Percentiles rank a stretch among this genome's conserved stretches.
Conservation (phyloP, 176 grass and related monocot species). For the Paspalum notatum region DNA sequence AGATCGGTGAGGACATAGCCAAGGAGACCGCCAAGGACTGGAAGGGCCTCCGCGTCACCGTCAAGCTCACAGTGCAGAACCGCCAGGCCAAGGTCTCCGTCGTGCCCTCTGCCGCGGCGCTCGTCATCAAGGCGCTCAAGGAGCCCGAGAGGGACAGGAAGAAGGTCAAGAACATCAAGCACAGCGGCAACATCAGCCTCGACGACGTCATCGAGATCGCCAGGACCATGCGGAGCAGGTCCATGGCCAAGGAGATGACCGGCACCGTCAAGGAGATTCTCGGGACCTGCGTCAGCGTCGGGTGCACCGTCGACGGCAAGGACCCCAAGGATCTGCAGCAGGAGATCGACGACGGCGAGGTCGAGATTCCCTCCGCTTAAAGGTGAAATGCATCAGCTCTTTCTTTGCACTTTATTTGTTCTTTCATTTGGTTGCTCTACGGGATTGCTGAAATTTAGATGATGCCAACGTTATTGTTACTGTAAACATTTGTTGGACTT, state of each 20-base stretch:
- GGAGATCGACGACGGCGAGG: slow-evolving; percentile 77
- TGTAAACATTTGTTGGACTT: too few species aligned
- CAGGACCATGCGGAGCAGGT: slow-evolving; percentile 58
- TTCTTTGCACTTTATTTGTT: background rate
- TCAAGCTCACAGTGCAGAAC: slow-evolving; percentile 96
- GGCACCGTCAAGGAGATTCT: slow-evolving; percentile 83
- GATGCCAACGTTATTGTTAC: background rate
- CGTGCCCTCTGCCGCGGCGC: slow-evolving; percentile 76
- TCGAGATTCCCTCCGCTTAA: slow-evolving; percentile 71
- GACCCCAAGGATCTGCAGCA: slow-evolving; percentile 84
- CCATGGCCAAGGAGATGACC: slow-evolving; percentile 83
- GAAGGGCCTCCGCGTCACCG: slow-evolving; percentile 95
- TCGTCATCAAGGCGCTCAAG: slow-evolving; percentile 88
- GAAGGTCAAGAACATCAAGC: slow-evolving; percentile 86
- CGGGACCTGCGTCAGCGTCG: slow-evolving; percentile 80
- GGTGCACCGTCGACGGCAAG: slow-evolving; percentile 83
- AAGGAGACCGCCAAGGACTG: slow-evolving; percentile 98
- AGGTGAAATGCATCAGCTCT: slow-evolving; percentile 2
- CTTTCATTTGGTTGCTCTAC: background rate
- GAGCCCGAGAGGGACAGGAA: slow-evolving; percentile 85
- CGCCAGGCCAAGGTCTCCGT: slow-evolving; percentile 94
- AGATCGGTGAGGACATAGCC: slow-evolving; percentile 94
- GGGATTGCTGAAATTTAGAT: background rate
- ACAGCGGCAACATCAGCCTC: slow-evolving; percentile 79
- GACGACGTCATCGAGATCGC: slow-evolving; percentile 82